A percentile compares a stretch with the other conserved stretches of the same genome.
Evolutionary conservation across 108 stramenopile genomes (phyloP).

Genomic region (Nannochloropsis oceanica): DNA sequence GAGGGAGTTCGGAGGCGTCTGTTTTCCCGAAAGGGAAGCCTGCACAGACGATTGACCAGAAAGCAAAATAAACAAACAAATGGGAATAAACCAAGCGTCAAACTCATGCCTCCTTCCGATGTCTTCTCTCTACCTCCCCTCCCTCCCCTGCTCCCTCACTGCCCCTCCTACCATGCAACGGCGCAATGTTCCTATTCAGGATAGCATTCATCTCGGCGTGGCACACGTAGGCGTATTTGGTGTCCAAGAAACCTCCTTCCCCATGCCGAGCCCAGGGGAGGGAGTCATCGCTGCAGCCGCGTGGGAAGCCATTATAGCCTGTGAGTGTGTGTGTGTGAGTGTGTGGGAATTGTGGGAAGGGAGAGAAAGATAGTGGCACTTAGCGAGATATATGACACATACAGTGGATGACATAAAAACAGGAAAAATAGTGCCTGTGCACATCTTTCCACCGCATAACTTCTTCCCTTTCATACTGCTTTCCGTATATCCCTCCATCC

Average conservation of each 20-base stretch:
- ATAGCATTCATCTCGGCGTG: constrained; percentile 95
- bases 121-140: background rate
- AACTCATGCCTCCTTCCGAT: background rate
- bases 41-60: background rate
- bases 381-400: too few species aligned
- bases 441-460: too few species aligned
- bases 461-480: too few species aligned
- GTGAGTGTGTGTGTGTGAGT: background rate
- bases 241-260: constrained; percentile 49
- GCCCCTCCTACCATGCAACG: constrained; percentile 29
- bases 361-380: too few species aligned
- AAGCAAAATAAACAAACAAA: background rate
- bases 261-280: constrained; percentile 64
- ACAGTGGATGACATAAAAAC: too few species aligned
- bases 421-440: too few species aligned
- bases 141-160: constrained; percentile 11
- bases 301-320: constrained; percentile 89
- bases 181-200: constrained; percentile 73
- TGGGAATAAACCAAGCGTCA: background rate
- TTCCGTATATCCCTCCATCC: too few species aligned
- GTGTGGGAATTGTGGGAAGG: too few species aligned
- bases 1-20: background rate
- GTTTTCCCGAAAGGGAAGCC: background rate
- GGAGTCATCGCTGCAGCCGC: constrained; percentile 66
- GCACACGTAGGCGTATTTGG: constrained; percentile 74